Base-by-base conservation (phyloP, 73 alveolate species). In the Durusdinium trenchii region DNA sequence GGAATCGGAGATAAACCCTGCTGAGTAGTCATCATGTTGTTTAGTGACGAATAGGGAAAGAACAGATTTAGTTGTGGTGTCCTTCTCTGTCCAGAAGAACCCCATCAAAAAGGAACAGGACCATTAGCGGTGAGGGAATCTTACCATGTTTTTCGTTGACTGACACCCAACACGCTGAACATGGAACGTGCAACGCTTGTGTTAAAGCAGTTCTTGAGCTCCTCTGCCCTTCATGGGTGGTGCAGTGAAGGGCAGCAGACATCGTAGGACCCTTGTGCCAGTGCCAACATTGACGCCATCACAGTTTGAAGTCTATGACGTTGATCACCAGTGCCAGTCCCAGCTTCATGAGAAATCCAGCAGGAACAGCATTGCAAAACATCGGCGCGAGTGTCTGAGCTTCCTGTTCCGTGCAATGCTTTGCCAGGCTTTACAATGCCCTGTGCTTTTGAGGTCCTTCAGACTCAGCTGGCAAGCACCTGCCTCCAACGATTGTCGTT, bases 391-490 rank as follows among this genome's bases (percentile, higher is more conserved):
- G n/a, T n/a, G n/a, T n/a, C n/a, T n/a, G n/a, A n/a, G n/a, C n/a
- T n/a, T n/a, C n/a, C n/a, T n/a, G n/a, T n/a, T n/a, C n/a, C n/a
- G n/a, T n/a, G n/a, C n/a, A n/a, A n/a, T n/a, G n/a, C n/a, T n/a
- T n/a, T n/a, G n/a, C n/a, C n/a, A n/a, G n/a, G n/a, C n/a, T n/a
- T 23, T 36, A 78, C 47, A 16, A 23, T 23, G 89, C 46, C 38
- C 38, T 40, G 45, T 47, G 52, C 71, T 40, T 12, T n/a, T n/a
- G n/a, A 91, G 98, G 98, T 69, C 98, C 78, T 91, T 91, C 45
- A n/a, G 98, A 69, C 98, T 91, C 46, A 67, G 98, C 50, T 91
- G 98, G 98, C 90, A 91, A 35, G 98, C 98, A 16, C 98, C 84
- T 10, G 57, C 71, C 90, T 91, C 98, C 79, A 91, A 91, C 76